Evolutionary conservation across 2,329 filamentous ascomycete genomes (phyloP), one percentile per base, ranked within the genome.

Genomic region (Fusarium redolens): DNA sequence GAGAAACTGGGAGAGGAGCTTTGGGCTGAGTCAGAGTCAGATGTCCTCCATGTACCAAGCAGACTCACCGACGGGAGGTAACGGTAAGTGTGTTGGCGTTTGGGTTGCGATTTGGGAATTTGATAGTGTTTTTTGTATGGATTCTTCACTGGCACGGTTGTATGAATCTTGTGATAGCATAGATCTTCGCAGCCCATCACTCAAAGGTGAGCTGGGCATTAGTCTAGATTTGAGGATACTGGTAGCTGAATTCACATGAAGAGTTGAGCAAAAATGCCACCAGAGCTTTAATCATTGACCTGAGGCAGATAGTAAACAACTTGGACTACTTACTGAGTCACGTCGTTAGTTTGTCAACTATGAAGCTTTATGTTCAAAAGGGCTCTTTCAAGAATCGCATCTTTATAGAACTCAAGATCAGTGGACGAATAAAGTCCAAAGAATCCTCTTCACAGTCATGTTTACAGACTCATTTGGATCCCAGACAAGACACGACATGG

Each of bases 401-500:
- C 5, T 0, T 4, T 15, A 4, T 18, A 1, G 3, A 52, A 52
- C 3, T 1, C 4, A 12, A 1, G 12, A 13, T 18, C n/a, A 52
- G 17, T 14, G 13, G 14, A 12, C 4, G 0, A 4, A 17, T 8
- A 12, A 0, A 15, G 2, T 5, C 7, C 4, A 6, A 3, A 4
- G 0, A 37, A 37, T 20, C 2, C 13, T 3, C 6, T 3, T 20
- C 7, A 28, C 31, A 0, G 20, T 12, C 3, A 15, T 25, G 3
- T 3, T 25, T 52, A 28, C 0, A 2, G 7, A 22, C n/a, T 10
- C 7, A 2, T 35, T 35, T 25, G 8, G 22, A 52, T 37, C 13
- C 2, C 25, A 1, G 22, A 37, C 9, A 15, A 4, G 9, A 0
- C 3, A 8, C 12, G n/a, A 37, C 48, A 28, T 12, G 13, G 48